Percentiles rank a stretch among this genome's conserved stretches.
Conservation (phyloP, 2,329 filamentous ascomycete species). For the Piedraia hortae region DNA sequence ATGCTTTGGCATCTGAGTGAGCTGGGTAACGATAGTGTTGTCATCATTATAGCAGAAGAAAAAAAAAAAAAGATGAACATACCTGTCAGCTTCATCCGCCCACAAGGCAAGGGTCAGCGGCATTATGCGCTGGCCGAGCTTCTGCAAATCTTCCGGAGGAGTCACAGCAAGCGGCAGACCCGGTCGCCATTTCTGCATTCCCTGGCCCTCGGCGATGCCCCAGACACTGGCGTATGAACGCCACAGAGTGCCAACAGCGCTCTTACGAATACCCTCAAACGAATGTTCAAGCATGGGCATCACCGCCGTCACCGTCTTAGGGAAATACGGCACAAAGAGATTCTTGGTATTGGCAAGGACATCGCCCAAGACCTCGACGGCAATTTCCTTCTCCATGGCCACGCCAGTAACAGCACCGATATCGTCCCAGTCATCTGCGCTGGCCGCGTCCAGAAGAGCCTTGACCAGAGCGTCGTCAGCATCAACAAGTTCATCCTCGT, state of each 20-base stretch:
- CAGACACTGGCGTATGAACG: slow-evolving; percentile 79
- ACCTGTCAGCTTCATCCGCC: slow-evolving; percentile 82
- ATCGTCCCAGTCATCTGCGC: slow-evolving; percentile 64
- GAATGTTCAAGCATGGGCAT: slow-evolving; percentile 60
- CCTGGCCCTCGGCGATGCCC: slow-evolving; percentile 55
- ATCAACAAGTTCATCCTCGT: slow-evolving; percentile 29
- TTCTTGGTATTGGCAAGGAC: slow-evolving; percentile 66
- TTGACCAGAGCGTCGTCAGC: slow-evolving; percentile 27
- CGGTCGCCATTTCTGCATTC: slow-evolving; percentile 59
- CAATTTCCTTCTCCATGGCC: slow-evolving; percentile 90
- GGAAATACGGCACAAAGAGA: slow-evolving; percentile 57
- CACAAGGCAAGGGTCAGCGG: slow-evolving; percentile 62
- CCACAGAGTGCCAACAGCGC: slow-evolving; percentile 74
- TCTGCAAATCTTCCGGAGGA: slow-evolving; percentile 52
- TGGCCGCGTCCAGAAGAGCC: slow-evolving; percentile 28
- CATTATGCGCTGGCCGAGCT: slow-evolving; percentile 65
- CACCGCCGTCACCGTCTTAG: slow-evolving; percentile 62
- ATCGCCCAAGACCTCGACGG: slow-evolving; percentile 80
- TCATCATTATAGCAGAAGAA: slow-evolving; percentile 40
- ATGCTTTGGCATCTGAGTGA: slow-evolving; percentile 68
- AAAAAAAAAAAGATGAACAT: slow-evolving; percentile 21
- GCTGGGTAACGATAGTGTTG: slow-evolving; percentile 85
- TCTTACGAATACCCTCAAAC: slow-evolving; percentile 84
- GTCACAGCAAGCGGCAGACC: slow-evolving; percentile 61
- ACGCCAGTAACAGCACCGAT: slow-evolving; percentile 65